These are phyloP conservation scores for Pseudogymnoascus sp. DNA, from an alignment of 2,329 filamentous ascomycete species.

Conservation along the genomic window DNA sequence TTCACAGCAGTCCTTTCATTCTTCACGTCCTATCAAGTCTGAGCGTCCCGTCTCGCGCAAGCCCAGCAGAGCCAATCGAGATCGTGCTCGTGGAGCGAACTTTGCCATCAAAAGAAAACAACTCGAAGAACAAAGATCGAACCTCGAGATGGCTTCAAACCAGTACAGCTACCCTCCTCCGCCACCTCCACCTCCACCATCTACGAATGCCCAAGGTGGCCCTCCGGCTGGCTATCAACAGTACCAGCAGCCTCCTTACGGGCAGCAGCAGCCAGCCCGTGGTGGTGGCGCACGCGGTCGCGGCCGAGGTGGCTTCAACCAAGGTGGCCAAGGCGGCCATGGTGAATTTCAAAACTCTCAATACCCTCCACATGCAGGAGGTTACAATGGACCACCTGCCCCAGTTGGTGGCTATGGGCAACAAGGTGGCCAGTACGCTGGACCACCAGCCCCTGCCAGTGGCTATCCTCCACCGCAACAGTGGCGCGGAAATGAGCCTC, in stretches of 20 bases:
- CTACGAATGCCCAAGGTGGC: slow-evolving; percentile 12
- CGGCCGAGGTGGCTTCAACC: slow-evolving; percentile 22
- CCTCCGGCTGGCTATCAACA: slow-evolving; percentile 23
- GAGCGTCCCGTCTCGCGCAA: neutral
- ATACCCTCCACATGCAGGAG: slow-evolving; percentile 18
- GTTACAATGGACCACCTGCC: slow-evolving; percentile 20
- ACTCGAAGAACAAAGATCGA: neutral
- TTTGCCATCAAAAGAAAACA: neutral
- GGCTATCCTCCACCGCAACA: slow-evolving; percentile 11
- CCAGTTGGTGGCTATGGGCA: slow-evolving; percentile 19
- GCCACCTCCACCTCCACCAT: slow-evolving; percentile 25
- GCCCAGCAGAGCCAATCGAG: neutral
- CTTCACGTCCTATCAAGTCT: neutral
- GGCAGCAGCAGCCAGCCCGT: slow-evolving; percentile 23
- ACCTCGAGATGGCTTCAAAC: slow-evolving; percentile 24
- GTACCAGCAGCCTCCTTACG: slow-evolving; percentile 24
- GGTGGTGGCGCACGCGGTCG: slow-evolving; percentile 27
- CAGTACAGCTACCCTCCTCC: slow-evolving; percentile 31
- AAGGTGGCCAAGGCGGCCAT: slow-evolving; percentile 21
- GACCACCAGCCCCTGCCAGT: slow-evolving; percentile 27
- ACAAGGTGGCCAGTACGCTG: slow-evolving; percentile 28
- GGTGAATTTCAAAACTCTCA: slow-evolving; percentile 23
- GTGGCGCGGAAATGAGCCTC: slow-evolving; percentile 14
- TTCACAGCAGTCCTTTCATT: neutral
- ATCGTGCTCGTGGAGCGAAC: neutral